These are phyloP conservation scores for Talaromyces islandicus DNA, from an alignment of 2,329 filamentous ascomycete species.

Conservation along the genomic window DNA sequence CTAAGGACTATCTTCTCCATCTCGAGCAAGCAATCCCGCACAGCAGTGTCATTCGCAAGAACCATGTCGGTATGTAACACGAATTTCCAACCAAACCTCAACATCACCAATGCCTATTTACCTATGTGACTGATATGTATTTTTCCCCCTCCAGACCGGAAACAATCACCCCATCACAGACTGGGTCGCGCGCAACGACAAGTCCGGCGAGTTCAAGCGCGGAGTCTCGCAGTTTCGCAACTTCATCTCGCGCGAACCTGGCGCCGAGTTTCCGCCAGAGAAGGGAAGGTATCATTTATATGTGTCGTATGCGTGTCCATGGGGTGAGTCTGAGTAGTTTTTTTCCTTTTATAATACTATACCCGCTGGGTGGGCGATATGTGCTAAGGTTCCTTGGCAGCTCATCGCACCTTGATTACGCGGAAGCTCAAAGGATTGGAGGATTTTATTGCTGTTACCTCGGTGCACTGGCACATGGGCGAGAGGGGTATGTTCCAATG, in stretches of 20 bases:
- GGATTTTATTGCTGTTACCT: constrained; percentile 69
- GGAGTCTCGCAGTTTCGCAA: constrained; percentile 76
- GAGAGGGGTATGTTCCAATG: constrained; percentile 48
- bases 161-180: constrained; percentile 56
- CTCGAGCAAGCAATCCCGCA: neutral
- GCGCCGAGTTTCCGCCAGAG: constrained; percentile 74
- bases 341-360: neutral
- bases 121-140: no score
- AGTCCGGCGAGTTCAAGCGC: constrained; percentile 86
- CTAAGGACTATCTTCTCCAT: neutral
- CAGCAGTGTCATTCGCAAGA: constrained; percentile 10
- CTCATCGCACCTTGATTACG: constrained; percentile 79
- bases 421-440: constrained; percentile 88
- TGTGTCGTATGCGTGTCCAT: constrained; percentile 89
- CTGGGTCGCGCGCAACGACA: constrained; percentile 74
- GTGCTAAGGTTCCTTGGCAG: constrained; percentile 35
- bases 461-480: constrained; percentile 88
- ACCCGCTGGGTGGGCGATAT: neutral
- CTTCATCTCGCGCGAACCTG: constrained; percentile 66
- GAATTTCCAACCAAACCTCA: no score
- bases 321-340: constrained; percentile 48
- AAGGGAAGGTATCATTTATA: constrained; percentile 91
- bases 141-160: constrained; percentile 8
- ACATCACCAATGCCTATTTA: no score
- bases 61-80: constrained; percentile 28